Conservation (phyloP, 345 rosid genomes). For the Eucalyptus erythrocorys region DNA sequence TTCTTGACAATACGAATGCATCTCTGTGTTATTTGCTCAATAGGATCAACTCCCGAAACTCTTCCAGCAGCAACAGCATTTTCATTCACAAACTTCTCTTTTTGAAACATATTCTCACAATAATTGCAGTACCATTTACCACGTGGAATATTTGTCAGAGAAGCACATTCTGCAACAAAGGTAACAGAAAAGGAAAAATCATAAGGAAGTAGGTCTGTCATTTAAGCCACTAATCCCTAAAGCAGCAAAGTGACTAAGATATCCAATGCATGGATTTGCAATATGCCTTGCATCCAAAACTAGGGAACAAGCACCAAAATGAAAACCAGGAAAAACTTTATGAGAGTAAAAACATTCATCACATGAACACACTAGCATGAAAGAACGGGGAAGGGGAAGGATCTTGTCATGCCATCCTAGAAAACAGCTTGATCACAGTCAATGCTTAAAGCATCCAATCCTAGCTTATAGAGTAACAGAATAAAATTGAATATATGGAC, state of each 20-base stretch:
- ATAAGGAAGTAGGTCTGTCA: not conserved
- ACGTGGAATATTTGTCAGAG: slow-evolving; percentile 53
- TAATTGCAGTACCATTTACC: slow-evolving; percentile 91
- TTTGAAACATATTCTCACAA: slow-evolving; percentile 58
- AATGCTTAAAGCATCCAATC: not conserved
- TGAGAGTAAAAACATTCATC: not conserved
- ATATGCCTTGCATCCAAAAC: not conserved
- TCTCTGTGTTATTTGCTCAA: slow-evolving; percentile 68
- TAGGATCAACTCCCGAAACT: slow-evolving; percentile 67
- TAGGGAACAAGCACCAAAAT: not conserved
- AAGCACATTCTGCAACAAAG: slow-evolving; percentile 57
- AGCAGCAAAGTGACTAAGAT: not conserved
- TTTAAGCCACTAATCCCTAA: not conserved
- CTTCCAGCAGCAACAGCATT: slow-evolving; percentile 84
- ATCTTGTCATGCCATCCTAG: not conserved
- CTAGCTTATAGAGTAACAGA: not conserved
- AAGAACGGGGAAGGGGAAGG: not conserved
- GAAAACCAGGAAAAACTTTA: not conserved
- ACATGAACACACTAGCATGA: not conserved
- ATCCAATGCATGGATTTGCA: not conserved
- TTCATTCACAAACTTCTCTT: slow-evolving; percentile 49
- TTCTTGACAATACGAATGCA: slow-evolving; percentile 87
- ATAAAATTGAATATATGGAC: not conserved
- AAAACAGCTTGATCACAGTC: not conserved
- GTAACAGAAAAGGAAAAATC: slow-evolving; percentile 4